These are phyloP conservation scores for Macrotyloma uniflorum DNA, from an alignment of 306 rosid species.

Conservation along the genomic window DNA sequence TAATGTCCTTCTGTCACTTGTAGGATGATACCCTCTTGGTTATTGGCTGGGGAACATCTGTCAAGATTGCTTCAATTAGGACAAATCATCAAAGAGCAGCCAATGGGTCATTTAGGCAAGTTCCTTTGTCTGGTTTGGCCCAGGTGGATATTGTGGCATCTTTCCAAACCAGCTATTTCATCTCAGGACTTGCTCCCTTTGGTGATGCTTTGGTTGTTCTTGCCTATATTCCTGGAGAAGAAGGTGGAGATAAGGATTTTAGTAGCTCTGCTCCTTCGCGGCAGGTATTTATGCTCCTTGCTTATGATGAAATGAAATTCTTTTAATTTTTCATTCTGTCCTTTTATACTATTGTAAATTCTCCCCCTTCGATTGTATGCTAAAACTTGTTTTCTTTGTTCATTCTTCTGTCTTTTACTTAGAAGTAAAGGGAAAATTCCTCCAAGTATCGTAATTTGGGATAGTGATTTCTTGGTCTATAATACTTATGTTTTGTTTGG, in stretches of 20 bases:
- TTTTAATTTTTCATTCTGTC: conserved; percentile 13
- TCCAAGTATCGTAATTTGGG: conserved; percentile 16
- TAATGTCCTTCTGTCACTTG: conserved; percentile 41
- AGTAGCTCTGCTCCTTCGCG: conserved; percentile 76
- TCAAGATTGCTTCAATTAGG: conserved; percentile 86
- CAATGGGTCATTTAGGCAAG: conserved; percentile 69
- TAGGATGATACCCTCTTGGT: conserved; percentile 92
- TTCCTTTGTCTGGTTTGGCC: conserved; percentile 67
- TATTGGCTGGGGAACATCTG: conserved; percentile 97
- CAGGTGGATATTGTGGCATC: conserved; percentile 98
- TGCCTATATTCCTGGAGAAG: conserved; percentile 90
- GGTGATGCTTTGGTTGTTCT: conserved; percentile 94
- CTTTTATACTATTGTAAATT: conserved; percentile 13
- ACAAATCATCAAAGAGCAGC: conserved; percentile 58
- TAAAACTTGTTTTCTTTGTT: conserved; percentile 26
- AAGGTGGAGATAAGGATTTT: conserved; percentile 84
- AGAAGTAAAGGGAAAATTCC: conserved; percentile 2
- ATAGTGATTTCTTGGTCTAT: conserved; percentile 14
- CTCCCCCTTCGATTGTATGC: neutral
- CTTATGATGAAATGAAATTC: conserved; percentile 33
- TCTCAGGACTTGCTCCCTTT: conserved; percentile 96
- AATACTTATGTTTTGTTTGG: too few relatives aligned
- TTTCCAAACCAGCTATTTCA: conserved; percentile 86
- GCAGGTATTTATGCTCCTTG: conserved; percentile 62
- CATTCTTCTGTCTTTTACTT: conserved; percentile 3